Evolutionary conservation across 768 basidiomycete genomes (phyloP), one percentile per base, ranked within the genome.

Genomic region (Lactarius quietus): DNA sequence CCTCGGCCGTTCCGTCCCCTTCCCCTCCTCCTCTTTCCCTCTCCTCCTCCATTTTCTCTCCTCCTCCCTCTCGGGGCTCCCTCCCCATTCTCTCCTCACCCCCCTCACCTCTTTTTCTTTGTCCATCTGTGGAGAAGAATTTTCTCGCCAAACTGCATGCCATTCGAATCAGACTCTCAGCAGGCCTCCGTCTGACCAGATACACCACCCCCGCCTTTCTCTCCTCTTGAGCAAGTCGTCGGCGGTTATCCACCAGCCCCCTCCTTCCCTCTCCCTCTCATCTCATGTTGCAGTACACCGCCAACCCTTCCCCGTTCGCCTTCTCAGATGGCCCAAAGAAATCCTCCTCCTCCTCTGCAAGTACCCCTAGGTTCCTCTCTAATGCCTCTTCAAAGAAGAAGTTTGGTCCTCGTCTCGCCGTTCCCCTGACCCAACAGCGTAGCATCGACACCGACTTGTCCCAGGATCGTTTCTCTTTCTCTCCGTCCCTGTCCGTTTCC

Each of bases 181-280:
- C 81, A 74, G 82, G 84, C 82, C 84, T 82, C 78, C 39, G 83
- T 83, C 84, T 84, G 83, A 81, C 78, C 76, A 66, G 73, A 74
- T 73, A 65, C 63, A 57, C 69, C 72, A 59, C 71, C 68, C n/a
- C 41, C 67, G 65, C 38, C 61, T 66, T 59, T 61, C 76, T 70
- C 71, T 55, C 33, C 33, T 70, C 38, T 57, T 57, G 65, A 65
- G 68, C 72, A 68, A 74, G 71, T 65, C 64, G 59, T 57, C 41
- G 63, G 74, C 73, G 75, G 74, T 71, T 76, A 72, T 70, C 69
- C 52, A 10, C 61, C 65, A 58, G 74, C 67, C 72, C 70, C 63
- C 73, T 68, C 70, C 73, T 74, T 36, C 18, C 53, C n/a, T 12
- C 51, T 31, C 60, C 20, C 48, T 6, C 12, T 28, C 55, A 17